These are phyloP conservation scores for Yamadazyma atlantica DNA, from an alignment of 1,139 yeast genomes.

Conservation along the genomic window DNA sequence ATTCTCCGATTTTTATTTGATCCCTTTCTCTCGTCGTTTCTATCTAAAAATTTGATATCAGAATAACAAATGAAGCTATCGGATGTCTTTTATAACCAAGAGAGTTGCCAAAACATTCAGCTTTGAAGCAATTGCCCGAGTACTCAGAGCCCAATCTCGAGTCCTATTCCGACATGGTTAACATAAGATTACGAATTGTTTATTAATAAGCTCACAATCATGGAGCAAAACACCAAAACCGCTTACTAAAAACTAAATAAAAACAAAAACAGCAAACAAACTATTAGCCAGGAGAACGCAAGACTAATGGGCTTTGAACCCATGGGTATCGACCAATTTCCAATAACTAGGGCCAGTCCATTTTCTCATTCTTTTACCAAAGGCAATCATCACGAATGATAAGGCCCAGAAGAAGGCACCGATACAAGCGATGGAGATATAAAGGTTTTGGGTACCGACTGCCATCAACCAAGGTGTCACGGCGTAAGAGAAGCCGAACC, in stretches of 20 bases:
- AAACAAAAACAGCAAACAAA: conserved; percentile 1
- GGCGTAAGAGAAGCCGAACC: conserved; percentile 23
- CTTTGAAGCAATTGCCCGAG: too few relatives aligned
- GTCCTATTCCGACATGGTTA: too few relatives aligned
- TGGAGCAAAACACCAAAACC: too few relatives aligned
- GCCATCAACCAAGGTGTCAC: conserved; percentile 23
- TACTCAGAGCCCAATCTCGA: too few relatives aligned
- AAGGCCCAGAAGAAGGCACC: conserved; percentile 24
- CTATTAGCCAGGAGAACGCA: neutral
- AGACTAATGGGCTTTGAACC: conserved; percentile 17
- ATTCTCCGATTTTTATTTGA: too few relatives aligned
- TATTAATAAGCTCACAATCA: too few relatives aligned
- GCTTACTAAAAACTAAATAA: conserved; percentile 1
- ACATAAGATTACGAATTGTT: too few relatives aligned
- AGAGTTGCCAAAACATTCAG: too few relatives aligned
- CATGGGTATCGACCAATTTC: conserved; percentile 21
- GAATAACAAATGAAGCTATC: too few relatives aligned
- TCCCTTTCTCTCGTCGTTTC: too few relatives aligned
- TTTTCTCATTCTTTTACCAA: conserved; percentile 23
- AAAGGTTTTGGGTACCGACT: conserved; percentile 21
- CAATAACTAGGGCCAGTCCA: conserved; percentile 21
- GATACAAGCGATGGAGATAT: conserved; percentile 21
- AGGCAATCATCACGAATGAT: conserved; percentile 21
- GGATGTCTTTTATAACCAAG: too few relatives aligned
- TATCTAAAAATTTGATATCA: too few relatives aligned